These are phyloP conservation scores for Letharia lupina DNA, from an alignment of 495 filamentous ascomycete species.

Conservation along the genomic window DNA sequence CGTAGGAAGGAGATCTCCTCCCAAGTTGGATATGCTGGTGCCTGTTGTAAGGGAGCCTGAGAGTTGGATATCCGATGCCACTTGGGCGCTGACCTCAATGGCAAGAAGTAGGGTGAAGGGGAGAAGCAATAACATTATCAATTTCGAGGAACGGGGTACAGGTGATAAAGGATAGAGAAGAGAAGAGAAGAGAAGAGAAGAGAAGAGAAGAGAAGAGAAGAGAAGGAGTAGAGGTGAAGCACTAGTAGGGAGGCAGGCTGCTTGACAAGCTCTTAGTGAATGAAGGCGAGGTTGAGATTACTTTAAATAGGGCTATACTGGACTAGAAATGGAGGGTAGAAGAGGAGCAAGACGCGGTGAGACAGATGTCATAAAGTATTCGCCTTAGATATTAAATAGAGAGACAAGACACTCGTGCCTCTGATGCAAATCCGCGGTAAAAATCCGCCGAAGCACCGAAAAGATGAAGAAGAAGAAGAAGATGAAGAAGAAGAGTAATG, in stretches of 20 bases:
- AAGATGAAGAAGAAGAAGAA: too few relatives aligned
- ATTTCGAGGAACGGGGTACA: not conserved
- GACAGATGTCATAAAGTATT: too few relatives aligned
- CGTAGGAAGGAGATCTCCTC: slow-evolving; percentile 22
- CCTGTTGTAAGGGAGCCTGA: slow-evolving; percentile 13
- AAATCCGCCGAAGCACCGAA: too few relatives aligned
- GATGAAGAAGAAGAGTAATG: too few relatives aligned
- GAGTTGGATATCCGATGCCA: slow-evolving; percentile 11
- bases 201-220: not conserved
- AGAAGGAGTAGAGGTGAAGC: not conserved
- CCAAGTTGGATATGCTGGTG: slow-evolving; percentile 14
- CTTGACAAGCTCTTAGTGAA: not conserved
- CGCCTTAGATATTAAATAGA: too few relatives aligned
- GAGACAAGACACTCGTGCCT: too few relatives aligned
- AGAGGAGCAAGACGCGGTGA: too few relatives aligned
- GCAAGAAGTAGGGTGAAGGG: slow-evolving; percentile 19
- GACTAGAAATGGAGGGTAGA: too few relatives aligned
- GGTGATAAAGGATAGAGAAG: not conserved
- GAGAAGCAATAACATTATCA: slow-evolving; percentile 20
- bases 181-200: not conserved
- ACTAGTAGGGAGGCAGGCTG: not conserved
- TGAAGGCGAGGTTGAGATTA: not conserved
- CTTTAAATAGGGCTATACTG: too few relatives aligned
- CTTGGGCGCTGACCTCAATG: slow-evolving; percentile 12
- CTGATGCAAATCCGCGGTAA: too few relatives aligned